Evolutionary conservation across 352 stramenopile genomes (phyloP), one percentile per base, ranked within the genome.

Genomic region (Phytophthora sp.): DNA sequence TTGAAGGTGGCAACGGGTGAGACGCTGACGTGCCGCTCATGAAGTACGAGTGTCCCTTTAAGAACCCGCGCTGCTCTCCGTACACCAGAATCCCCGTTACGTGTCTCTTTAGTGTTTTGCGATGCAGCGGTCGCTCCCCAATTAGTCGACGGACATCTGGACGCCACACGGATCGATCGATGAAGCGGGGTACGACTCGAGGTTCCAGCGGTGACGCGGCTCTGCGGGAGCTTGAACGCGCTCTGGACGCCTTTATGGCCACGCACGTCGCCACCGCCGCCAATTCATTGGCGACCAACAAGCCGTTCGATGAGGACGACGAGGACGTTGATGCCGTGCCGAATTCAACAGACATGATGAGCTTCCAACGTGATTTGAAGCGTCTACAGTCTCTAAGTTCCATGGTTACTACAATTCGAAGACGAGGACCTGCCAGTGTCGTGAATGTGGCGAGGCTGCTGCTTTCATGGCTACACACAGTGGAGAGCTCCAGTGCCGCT

Each of bases 181-280:
- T 73, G 65, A 69, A 59, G 47, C 42, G 59, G 27, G 52, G 53
- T 21, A 38, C 36, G 2, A 47, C 9, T 18, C 57, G 52, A 52
- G 66, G 63, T 59, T 50, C 41, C 61, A 66, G 50, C 29, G 30
- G 60, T 23, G 66, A 74, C 56, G 61, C 49, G 11, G 66, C 57
- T 58, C 44, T 55, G 21, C 67, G 60, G 1, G 83, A 91, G 67
- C 56, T 94, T 7, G 66, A 86, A 62, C 74, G 76, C 7, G 75
- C 88, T 55, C 49, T 94, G 35, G 73, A 91, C 36, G 82, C 66
- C 1, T 83, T 92, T 57, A 72, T 91, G 44, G 73, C 80, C 3
- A 74, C 73, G 0, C 69, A 91, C 38, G 70, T 57, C 8, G 21
- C 50, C 33, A 63, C 46, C n/a, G 57, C 54, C 11, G 63, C 66